phyloP scores from a whole-genome alignment of 2,329 filamentous ascomycete genomes.

The Ceratocystiopsis sp. region DNA sequence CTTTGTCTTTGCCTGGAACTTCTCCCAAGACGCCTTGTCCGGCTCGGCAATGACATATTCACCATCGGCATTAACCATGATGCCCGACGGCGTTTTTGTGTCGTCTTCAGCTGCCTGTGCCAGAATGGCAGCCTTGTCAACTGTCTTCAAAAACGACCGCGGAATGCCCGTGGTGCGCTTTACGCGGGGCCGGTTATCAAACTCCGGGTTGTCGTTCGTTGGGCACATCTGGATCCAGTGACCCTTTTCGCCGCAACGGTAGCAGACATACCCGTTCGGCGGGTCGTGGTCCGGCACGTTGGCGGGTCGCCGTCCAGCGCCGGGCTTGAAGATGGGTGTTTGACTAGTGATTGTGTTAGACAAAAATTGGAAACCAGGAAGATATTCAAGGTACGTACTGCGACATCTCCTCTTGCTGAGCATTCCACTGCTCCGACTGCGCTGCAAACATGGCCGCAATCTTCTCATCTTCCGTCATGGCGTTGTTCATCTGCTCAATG shows the following conservation, averaged over 20 bases:
- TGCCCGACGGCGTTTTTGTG: constrained; percentile 62
- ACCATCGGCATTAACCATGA: constrained; percentile 96
- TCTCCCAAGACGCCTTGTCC: constrained; percentile 90
- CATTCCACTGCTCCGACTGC: constrained; percentile 80
- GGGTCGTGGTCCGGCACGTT: constrained; percentile 86
- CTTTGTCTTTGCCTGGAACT: constrained; percentile 89
- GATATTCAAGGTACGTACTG: constrained; percentile 34
- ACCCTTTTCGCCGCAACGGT: constrained; percentile 92
- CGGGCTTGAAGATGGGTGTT: constrained; percentile 43
- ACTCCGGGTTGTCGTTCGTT: constrained; percentile 95
- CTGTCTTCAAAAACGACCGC: constrained; percentile 83
- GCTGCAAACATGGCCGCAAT: constrained; percentile 84
- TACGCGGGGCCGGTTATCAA: constrained; percentile 80
- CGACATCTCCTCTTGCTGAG: constrained; percentile 84
- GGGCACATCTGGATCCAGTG: constrained; percentile 98
- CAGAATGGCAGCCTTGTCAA: constrained; percentile 73
- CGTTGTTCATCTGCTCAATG: constrained; percentile 51
- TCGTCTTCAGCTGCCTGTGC: constrained; percentile 63
- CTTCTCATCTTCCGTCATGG: constrained; percentile 85
- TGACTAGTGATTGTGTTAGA: constrained; percentile 30
- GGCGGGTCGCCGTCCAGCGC: constrained; percentile 47
- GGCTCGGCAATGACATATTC: constrained; percentile 94
- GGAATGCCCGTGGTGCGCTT: constrained; percentile 96
- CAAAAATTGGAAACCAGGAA: background rate
- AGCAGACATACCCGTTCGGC: constrained; percentile 87